phyloP scores from a whole-genome alignment of 148 eudicot genomes.

The Silene latifolia region DNA sequence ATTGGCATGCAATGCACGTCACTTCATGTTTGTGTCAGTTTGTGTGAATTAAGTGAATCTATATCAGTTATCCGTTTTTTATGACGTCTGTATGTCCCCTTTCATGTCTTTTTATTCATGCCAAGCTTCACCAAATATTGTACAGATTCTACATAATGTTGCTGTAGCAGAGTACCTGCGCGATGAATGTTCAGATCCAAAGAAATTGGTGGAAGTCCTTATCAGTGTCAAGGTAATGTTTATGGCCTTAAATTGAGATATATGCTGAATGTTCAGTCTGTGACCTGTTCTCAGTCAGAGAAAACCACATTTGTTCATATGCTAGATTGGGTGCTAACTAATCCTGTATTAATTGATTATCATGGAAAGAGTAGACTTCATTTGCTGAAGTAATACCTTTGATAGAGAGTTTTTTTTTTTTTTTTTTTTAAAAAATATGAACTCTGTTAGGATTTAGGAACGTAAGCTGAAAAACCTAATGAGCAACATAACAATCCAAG shows the following conservation, averaged over 20 bases:
- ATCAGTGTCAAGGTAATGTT: conserved; percentile 59
- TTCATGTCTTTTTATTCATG: conserved; percentile 12
- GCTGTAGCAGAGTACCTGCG: conserved; percentile 60
- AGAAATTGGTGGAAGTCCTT: conserved; percentile 64
- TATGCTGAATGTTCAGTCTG: neutral
- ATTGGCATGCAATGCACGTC: neutral
- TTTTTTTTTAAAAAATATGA: too few species aligned
- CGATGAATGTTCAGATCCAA: conserved; percentile 71
- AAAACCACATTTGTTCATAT: neutral
- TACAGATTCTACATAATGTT: conserved; percentile 77
- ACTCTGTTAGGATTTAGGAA: neutral
- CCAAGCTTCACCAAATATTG: conserved; percentile 5
- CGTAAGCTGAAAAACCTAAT: too few species aligned
- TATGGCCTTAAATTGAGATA: neutral
- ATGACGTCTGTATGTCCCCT: neutral
- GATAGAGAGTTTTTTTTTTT: neutral
- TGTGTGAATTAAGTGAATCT: neutral
- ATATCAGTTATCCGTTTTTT: neutral
- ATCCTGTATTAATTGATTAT: neutral
- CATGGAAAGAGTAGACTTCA: neutral
- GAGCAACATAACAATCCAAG: neutral
- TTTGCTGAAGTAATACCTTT: neutral
- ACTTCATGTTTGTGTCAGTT: neutral
- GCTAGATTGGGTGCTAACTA: neutral
- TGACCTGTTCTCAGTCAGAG: neutral